Percentiles rank a stretch among this genome's conserved stretches.
phyloP scores from a whole-genome alignment of 805 yeast genomes.

The Metschnikowia borealis region DNA sequence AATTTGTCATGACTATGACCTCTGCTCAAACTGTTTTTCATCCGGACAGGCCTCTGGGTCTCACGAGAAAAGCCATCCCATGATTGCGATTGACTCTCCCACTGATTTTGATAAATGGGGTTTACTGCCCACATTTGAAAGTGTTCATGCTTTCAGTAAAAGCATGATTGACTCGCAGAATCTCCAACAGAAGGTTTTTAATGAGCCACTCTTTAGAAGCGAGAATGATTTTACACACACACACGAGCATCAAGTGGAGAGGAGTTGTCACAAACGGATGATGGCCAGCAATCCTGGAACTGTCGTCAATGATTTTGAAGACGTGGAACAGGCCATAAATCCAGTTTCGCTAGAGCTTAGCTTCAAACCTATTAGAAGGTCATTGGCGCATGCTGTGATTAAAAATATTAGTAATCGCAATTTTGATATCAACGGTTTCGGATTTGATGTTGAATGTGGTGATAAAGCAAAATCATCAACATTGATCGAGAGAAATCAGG shows the following conservation, averaged over 20 bases:
- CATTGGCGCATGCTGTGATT: conserved; percentile 30
- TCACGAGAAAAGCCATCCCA: conserved; percentile 13
- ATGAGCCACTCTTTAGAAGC: background rate
- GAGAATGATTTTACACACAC: background rate
- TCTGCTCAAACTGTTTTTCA: conserved; percentile 13
- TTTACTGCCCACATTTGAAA: background rate
- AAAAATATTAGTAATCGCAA: conserved; percentile 24
- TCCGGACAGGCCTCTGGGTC: background rate
- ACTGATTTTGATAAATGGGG: background rate
- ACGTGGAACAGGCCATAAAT: background rate
- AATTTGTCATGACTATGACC: conserved; percentile 15
- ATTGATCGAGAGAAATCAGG: conserved; percentile 28
- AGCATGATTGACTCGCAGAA: background rate
- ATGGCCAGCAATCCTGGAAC: background rate
- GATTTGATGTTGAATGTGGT: conserved; percentile 28
- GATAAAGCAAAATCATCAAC: conserved; percentile 24
- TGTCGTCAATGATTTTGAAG: background rate
- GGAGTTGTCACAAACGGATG: background rate
- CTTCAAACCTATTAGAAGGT: conserved; percentile 24
- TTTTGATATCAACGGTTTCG: conserved; percentile 30
- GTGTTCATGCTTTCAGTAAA: background rate
- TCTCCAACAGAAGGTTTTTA: background rate
- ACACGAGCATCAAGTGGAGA: background rate
- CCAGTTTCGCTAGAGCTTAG: background rate
- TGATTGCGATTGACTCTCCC: conserved; percentile 11